phyloP scores from a whole-genome alignment of 1,284 basidiomycete species.

The Pyrrhoderma noxium region DNA sequence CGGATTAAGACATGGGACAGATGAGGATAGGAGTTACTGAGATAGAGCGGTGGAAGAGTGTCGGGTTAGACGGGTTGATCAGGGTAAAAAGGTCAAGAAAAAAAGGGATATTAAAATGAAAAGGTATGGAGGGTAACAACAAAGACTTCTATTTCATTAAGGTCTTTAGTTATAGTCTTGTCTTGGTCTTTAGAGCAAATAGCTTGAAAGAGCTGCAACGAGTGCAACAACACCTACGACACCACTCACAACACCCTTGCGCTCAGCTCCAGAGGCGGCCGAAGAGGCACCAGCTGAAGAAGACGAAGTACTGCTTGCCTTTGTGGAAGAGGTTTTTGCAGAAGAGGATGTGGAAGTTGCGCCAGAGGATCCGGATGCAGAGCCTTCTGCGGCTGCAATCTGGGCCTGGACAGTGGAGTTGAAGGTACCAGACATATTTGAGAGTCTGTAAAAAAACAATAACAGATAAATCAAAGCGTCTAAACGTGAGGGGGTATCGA shows the following conservation, averaged over 20 bases:
- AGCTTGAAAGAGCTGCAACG: slow-evolving; percentile 21
- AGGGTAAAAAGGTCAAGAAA: neutral
- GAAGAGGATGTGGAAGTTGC: slow-evolving; percentile 18
- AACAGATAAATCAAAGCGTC: neutral
- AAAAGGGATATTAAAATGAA: neutral
- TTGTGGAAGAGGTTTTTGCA: slow-evolving; percentile 16
- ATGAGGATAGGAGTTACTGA: too few species aligned
- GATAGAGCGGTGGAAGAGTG: neutral
- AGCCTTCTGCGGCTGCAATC: slow-evolving; percentile 32
- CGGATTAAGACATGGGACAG: too few species aligned
- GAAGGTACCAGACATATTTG: slow-evolving; percentile 59
- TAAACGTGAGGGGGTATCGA: slow-evolving; percentile 27
- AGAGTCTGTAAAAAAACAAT: slow-evolving; percentile 25
- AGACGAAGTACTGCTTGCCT: slow-evolving; percentile 22
- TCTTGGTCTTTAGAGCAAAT: slow-evolving; percentile 6
- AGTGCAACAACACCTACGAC: slow-evolving; percentile 24
- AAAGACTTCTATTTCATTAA: too few species aligned
- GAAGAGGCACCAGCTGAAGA: slow-evolving; percentile 19
- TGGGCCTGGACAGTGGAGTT: slow-evolving; percentile 42
- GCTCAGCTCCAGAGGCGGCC: slow-evolving; percentile 24
- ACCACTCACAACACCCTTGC: slow-evolving; percentile 17
- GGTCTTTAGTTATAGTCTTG: too few species aligned
- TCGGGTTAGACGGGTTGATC: neutral
- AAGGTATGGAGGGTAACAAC: neutral
- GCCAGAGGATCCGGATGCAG: slow-evolving; percentile 18